Conservation (phyloP, 148 eudicot genomes). For the Rhododendron ovatum region DNA sequence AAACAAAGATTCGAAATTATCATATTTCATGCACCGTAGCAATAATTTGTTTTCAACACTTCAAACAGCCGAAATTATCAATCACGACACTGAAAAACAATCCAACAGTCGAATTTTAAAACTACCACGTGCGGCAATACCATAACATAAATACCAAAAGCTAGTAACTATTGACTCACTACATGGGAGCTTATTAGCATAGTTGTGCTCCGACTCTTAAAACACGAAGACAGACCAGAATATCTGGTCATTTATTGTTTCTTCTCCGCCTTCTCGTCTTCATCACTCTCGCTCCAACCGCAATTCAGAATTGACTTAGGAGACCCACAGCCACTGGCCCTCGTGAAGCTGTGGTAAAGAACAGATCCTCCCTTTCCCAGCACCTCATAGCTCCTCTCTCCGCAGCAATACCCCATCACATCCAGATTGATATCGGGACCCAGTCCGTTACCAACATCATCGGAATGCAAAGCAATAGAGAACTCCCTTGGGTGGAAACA, state of each 20-base stretch:
- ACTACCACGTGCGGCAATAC: background rate
- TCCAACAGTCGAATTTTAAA: background rate
- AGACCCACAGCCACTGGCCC: slow-evolving; percentile 26
- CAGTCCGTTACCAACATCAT: slow-evolving; percentile 13
- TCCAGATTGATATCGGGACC: slow-evolving; percentile 13
- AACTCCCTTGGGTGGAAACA: slow-evolving; percentile 70
- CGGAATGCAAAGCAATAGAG: slow-evolving; percentile 49
- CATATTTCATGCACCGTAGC: background rate
- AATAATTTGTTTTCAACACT: background rate
- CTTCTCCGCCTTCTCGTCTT: slow-evolving; percentile 36
- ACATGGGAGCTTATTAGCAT: background rate
- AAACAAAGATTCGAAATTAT: background rate
- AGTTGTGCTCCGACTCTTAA: background rate
- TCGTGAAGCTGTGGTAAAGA: slow-evolving; percentile 28
- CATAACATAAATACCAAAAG: background rate
- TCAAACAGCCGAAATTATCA: background rate
- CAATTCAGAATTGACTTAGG: slow-evolving; percentile 36
- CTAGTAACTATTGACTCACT: background rate
- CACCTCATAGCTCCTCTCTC: slow-evolving; percentile 29
- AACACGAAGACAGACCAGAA: background rate
- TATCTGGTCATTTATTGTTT: slow-evolving; percentile 9
- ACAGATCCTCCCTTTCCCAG: slow-evolving; percentile 40
- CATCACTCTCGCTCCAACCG: slow-evolving; percentile 46
- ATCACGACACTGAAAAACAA: background rate
- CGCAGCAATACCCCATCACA: slow-evolving; percentile 26